Evolutionary conservation across 495 filamentous ascomycete species (phyloP), one percentile per base, ranked within the genome.

Genomic region (Podospora appendiculata): DNA sequence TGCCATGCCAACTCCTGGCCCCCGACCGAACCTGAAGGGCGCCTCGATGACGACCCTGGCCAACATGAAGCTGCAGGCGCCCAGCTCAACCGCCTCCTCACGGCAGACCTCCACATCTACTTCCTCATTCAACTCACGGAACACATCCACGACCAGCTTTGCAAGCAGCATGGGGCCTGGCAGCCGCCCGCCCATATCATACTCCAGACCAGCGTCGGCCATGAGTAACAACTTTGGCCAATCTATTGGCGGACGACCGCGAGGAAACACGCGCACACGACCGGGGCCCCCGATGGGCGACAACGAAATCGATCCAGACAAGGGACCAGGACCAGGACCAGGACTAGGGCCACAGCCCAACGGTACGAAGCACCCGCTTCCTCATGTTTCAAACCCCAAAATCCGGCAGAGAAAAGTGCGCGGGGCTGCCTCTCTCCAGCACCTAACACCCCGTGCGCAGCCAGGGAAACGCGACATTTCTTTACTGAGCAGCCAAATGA

Each of bases 211-310:
- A 38, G 66, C 75, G 1, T 75, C 80, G 48, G 25, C 70, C 75
- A 0, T 73, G 80, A 12, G 64, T 64, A 50, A 53, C 25, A 25
- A 63, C 52, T 59, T 72, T 41, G 68, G 68, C 49, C 71, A 67
- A 45, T 70, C 66, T 52, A 69, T 60, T 50, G 60, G 60, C 65
- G 68, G 48, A 70, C 71, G 61, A 60, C 71, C 51, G 59, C 76
- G 56, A 68, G 60, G 58, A 3, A 41, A 48, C 14, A 55, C 59
- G 11, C 57, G 66, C 14, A 56, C 72, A 17, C 77, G 86, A 51
- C 80, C 86, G 8, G 76, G 79, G 2, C 86, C 80, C 11, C 75
- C 82, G 13, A 74, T 84, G 64, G 81, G 81, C 48, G 76, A 73
- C 55, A 76, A 81, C 53, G 58, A 64, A 72, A 36, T 47, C 16